Evolutionary conservation across 139 green algal genomes (phyloP).

Genomic region (Volvox reticuliferus): DNA sequence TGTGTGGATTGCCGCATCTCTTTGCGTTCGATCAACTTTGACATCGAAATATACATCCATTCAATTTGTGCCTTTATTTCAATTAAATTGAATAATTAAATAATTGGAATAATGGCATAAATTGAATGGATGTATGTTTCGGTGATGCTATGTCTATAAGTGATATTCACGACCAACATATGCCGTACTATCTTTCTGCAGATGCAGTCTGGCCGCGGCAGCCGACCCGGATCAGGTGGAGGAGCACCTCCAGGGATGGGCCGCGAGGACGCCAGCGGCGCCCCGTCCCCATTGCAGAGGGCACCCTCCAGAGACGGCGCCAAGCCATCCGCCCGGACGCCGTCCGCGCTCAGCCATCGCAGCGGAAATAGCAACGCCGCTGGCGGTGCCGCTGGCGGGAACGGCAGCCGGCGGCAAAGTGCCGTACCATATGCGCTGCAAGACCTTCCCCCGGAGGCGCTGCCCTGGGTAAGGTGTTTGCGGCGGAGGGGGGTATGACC

Average conservation of each 20-base stretch:
- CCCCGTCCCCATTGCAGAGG: too few relatives aligned
- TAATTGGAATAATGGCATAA: too few relatives aligned
- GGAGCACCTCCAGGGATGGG: not conserved
- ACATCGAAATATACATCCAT: too few relatives aligned
- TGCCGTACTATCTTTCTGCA: not conserved
- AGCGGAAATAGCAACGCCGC: not conserved
- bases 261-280: not conserved
- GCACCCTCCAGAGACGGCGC: not conserved
- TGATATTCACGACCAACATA: too few relatives aligned
- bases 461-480: conserved; percentile 8
- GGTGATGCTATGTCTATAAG: too few relatives aligned
- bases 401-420: not conserved
- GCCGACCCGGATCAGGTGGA: not conserved
- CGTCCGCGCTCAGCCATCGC: not conserved
- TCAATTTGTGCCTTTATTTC: too few relatives aligned
- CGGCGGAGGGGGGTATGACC: too few relatives aligned
- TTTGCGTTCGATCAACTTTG: too few relatives aligned
- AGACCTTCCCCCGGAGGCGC: not conserved
- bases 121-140: too few relatives aligned
- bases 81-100: too few relatives aligned
- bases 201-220: not conserved
- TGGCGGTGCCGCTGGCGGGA: not conserved
- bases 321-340: not conserved
- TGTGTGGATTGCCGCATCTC: too few relatives aligned
- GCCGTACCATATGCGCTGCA: not conserved